Conservation (phyloP, 2,329 filamentous ascomycete genomes). For the Talaromyces sp. region DNA sequence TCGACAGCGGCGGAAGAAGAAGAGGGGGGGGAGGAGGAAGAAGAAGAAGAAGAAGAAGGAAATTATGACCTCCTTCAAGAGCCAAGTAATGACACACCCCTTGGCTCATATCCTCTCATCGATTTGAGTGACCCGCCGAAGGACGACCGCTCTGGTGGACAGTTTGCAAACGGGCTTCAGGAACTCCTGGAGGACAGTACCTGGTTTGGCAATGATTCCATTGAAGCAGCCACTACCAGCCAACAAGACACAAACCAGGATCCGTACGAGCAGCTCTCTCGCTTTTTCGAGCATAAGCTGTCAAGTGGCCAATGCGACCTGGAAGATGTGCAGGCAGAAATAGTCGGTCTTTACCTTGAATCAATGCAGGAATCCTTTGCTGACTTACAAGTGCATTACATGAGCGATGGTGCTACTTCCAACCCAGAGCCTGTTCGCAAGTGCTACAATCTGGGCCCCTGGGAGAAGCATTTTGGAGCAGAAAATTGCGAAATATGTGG, state of each 20-base stretch:
- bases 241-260: background rate
- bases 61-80: background rate
- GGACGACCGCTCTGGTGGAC: background rate
- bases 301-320: slow-evolving; percentile 11
- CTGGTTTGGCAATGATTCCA: background rate
- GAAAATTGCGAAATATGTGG: slow-evolving; percentile 22
- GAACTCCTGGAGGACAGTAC: background rate
- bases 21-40: too few relatives aligned
- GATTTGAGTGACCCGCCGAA: background rate
- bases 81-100: background rate
- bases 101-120: background rate
- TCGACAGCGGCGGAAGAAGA: background rate
- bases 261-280: background rate
- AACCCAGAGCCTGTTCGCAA: background rate
- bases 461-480: slow-evolving; percentile 20
- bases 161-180: background rate
- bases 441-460: slow-evolving; percentile 24
- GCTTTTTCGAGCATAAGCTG: background rate
- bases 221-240: background rate
- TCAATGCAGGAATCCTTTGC: slow-evolving; percentile 20
- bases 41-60: background rate
- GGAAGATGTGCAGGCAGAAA: slow-evolving; percentile 21
- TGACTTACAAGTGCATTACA: slow-evolving; percentile 14
- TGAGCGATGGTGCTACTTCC: background rate
- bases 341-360: slow-evolving; percentile 25